Base-by-base conservation (phyloP, 1,139 yeast genomes). In the Scheffersomyces insectosa region DNA sequence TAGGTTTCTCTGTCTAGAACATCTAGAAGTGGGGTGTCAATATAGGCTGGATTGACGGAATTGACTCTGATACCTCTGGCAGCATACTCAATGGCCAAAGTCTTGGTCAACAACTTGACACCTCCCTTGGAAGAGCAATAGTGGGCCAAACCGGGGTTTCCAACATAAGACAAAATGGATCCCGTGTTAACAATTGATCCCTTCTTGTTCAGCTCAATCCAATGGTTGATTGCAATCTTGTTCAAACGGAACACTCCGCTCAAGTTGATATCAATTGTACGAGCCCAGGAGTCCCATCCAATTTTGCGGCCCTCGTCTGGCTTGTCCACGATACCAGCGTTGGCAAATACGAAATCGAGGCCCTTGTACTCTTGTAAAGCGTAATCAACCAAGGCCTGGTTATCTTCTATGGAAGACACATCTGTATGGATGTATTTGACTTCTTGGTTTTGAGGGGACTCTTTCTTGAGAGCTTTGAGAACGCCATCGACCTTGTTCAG, bases 81-180 rank as follows among this genome's bases (percentile, higher is more conserved):
- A 5, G 51, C 53, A 39, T 45, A 54, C 36, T 52, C 56, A 33
- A 47, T 20, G 5, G 54, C 50, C 33, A 50, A 38, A 12, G 51
- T 43, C 32, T 45, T 44, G 6, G 56, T 51, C 15, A 54, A 42
- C 20, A 44, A 38, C 31, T 46, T 45, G 16, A 54, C 45, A 20
- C 56, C 56, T 27, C 51, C 54, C 40, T 54, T 51, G 4, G 52
- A 42, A 12, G 51, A 45, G 36, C 51, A 45, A 37, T 50, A 49
- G 37, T 41, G 33, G 15, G 33, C 33, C 33, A 31, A 13, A 31
- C 33, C 33, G 11, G 15, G 15, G 16, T 31, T 31, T 14, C 16
- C 33, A 31, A 31, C 15, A 11, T 31, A 13, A 12, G 33, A 31
- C 8, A 31, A 16, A 14, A 31, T 31, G 8, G 33, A 31, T 14